phyloP scores from a whole-genome alignment of 2,329 filamentous ascomycete genomes.

The Stagonosporopsis tanaceti region DNA sequence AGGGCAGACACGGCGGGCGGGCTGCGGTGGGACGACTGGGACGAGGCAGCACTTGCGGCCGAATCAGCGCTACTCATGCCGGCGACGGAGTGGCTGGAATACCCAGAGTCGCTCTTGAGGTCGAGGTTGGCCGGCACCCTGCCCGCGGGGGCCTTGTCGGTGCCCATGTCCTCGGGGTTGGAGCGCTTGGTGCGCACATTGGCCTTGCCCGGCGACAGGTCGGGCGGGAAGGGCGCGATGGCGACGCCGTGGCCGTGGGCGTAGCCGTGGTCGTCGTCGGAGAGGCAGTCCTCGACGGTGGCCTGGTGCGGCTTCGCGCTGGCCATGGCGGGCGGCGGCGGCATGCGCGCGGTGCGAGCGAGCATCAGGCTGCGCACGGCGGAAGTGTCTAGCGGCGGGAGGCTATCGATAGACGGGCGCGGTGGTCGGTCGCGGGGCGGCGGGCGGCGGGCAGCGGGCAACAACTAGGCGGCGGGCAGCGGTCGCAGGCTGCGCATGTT shows the following conservation, averaged over 20 bases:
- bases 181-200: slow-evolving; percentile 61
- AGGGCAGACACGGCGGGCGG: slow-evolving; percentile 29
- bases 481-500: slow-evolving; percentile 21
- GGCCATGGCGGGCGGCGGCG: slow-evolving; percentile 17
- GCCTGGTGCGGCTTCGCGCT: slow-evolving; percentile 36
- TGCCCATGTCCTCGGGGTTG: slow-evolving; percentile 46
- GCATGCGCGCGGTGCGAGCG: slow-evolving; percentile 6
- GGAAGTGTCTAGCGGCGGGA: slow-evolving; percentile 31
- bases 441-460: slow-evolving; percentile 12
- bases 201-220: slow-evolving; percentile 52
- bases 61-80: slow-evolving; percentile 63
- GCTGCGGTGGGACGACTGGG: slow-evolving; percentile 39
- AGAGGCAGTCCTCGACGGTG: slow-evolving; percentile 52
- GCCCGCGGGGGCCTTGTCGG: slow-evolving; percentile 37
- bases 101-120: slow-evolving; percentile 67
- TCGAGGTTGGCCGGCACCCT: slow-evolving; percentile 51
- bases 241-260: slow-evolving; percentile 19
- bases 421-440: not conserved
- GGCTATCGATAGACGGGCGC: slow-evolving; percentile 7
- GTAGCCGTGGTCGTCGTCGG: slow-evolving; percentile 44
- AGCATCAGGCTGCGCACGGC: slow-evolving; percentile 16
- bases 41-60: slow-evolving; percentile 51
- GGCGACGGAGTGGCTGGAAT: slow-evolving; percentile 66
- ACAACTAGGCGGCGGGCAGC: slow-evolving; percentile 29
- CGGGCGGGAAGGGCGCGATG: slow-evolving; percentile 38